Evolutionary conservation across 2,329 filamentous ascomycete genomes (phyloP).

Genomic region (Ampelomyces quisqualis): DNA sequence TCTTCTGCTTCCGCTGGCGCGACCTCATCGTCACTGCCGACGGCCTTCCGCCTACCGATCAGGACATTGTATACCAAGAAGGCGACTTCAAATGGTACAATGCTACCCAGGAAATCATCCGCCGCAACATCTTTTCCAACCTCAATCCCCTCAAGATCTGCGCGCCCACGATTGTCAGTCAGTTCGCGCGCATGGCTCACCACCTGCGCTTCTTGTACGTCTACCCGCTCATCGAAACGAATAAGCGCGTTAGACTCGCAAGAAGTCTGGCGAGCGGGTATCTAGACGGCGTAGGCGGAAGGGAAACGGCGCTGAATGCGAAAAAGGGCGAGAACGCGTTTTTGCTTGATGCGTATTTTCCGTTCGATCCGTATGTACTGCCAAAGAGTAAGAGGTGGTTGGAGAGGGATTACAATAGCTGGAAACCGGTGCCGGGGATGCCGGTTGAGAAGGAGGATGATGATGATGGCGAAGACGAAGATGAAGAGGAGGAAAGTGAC

Average conservation of each 20-base stretch:
- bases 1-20: constrained; percentile 97
- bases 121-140: constrained; percentile 77
- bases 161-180: constrained; percentile 82
- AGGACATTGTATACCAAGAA: constrained; percentile 62
- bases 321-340: constrained; percentile 73
- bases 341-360: constrained; percentile 91
- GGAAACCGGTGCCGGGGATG: constrained; percentile 43
- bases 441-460: constrained; percentile 43
- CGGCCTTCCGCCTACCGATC: constrained; percentile 41
- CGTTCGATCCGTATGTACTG: constrained; percentile 94
- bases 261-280: constrained; percentile 64
- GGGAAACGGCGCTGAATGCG: constrained; percentile 55
- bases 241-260: constrained; percentile 83
- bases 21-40: constrained; percentile 69
- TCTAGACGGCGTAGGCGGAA: constrained; percentile 47
- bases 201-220: constrained; percentile 88
- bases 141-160: constrained; percentile 96
- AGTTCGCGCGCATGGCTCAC: constrained; percentile 85
- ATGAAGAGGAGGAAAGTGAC: constrained; percentile 16
- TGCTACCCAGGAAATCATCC: constrained; percentile 71
- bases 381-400: constrained; percentile 87
- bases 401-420: constrained; percentile 55
- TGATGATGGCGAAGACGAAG: constrained; percentile 31
- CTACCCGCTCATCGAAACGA: constrained; percentile 82
- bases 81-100: constrained; percentile 78